phyloP scores from a whole-genome alignment of 2,329 filamentous ascomycete genomes.

The Penicillium polonicum region DNA sequence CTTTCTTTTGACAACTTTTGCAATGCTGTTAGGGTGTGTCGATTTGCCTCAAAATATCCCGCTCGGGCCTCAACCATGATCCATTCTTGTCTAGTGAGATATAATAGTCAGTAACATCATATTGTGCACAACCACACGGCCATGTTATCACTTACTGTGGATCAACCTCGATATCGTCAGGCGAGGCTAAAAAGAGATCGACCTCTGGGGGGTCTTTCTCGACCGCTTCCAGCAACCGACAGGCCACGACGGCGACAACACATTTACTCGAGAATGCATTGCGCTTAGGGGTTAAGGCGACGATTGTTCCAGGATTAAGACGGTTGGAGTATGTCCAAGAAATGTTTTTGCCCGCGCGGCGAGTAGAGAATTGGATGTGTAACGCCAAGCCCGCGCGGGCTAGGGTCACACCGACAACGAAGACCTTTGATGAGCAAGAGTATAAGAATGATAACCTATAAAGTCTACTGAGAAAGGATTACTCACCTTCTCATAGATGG shows the following conservation, averaged over 20 bases:
- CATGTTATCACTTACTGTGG: slow-evolving; percentile 46
- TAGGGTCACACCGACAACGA: background rate
- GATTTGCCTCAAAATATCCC: slow-evolving; percentile 74
- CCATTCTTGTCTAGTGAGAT: slow-evolving; percentile 52
- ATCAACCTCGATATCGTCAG: slow-evolving; percentile 65
- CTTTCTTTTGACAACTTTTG: slow-evolving; percentile 62
- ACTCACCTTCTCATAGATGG: slow-evolving; percentile 68
- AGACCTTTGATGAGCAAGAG: background rate
- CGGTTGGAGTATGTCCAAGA: slow-evolving; percentile 65
- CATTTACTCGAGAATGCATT: slow-evolving; percentile 66
- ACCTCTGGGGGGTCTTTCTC: slow-evolving; percentile 67
- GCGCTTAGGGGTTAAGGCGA: slow-evolving; percentile 54
- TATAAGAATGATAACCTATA: background rate
- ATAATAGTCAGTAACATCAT: background rate
- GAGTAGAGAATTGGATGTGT: slow-evolving; percentile 1
- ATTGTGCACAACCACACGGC: rapidly evolving
- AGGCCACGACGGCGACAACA: slow-evolving; percentile 70
- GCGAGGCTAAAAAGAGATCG: slow-evolving; percentile 69
- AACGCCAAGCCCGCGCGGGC: background rate
- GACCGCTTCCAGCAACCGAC: slow-evolving; percentile 63
- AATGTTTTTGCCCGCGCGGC: slow-evolving; percentile 64
- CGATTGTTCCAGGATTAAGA: slow-evolving; percentile 54
- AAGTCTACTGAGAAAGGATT: too few species aligned
- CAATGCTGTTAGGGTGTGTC: slow-evolving; percentile 70
- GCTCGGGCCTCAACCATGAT: slow-evolving; percentile 75